Base-by-base conservation (phyloP, 352 stramenopile genomes). In the Pilasporangium apinafurcum region DNA sequence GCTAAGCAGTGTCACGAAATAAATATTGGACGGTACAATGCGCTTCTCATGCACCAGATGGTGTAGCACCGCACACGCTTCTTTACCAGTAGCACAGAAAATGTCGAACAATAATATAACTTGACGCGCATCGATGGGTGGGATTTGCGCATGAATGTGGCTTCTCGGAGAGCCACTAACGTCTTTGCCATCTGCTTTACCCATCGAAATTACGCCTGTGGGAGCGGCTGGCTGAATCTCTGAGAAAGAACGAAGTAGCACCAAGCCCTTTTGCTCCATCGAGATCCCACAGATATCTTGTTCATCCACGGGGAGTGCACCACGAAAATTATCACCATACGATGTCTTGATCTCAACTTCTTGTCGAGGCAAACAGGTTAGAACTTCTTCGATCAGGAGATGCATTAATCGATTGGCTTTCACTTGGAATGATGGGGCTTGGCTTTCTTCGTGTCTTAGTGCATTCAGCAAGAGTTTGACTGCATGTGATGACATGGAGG, bases 1-100 rank as follows among this genome's bases (percentile, higher is more conserved):
- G 40, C 55, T 74, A 29, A 75, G 67, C 17, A 84, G 37, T 2
- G 65, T 65, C 37, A 75, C 60, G 36, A 80, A 72, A 60, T 81
- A 83, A 59, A 86, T 81, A 53, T 25, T 59, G 6, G 48, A 51
- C 7, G 58, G 46, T 5, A 36, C 31, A 10, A 83, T 45, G 18
- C 53, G 44, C 8, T 24, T 47, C 5, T 62, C 40, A 8, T 44
- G 37, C 4, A 78, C 46, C 8, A 86, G 66, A 32, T 75, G 54
- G 17, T 62, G 29, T n/a, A 86, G 32, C 2, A 53, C 69, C 14
- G 56, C 49, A 12, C 59, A 69, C 9, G 64, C 62, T 14, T 62
- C 48, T 5, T 59, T 49, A 14, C 73, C 73, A 14, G 68, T 86
- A 2, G 53, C 44, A 32, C 73, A 86, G 25, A 56, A 24, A 6